Base-by-base conservation (phyloP, 768 basidiomycete species). In the Rhodosporidiobolus sp. region DNA sequence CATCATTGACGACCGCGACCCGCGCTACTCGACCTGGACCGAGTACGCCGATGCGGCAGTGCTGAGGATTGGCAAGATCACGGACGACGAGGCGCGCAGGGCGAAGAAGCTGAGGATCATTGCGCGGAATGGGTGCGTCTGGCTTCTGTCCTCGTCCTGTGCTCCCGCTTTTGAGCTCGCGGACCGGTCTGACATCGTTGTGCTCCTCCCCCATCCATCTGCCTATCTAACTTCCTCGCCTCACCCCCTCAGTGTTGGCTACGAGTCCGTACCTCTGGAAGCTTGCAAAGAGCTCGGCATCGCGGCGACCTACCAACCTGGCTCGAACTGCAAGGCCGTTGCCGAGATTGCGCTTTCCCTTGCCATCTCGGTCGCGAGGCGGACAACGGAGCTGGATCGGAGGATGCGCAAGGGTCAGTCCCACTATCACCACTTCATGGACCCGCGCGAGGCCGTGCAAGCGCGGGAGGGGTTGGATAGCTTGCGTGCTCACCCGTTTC, bases 271-370 rank as follows among this genome's bases (percentile, higher is more conserved):
- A 20, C 73, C 73, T 10, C 34, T 74, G n/a, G 68, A 55, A 0
- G 28, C 34, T 30, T 74, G 73, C 43, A 48, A 49, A 11, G 26
- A 34, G 1, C 24, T 20, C 7, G 28, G 26, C 9, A 65, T 70
- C 30, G 24, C 24, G 9, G 73, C 63, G 11, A 74, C 73, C 32
- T 63, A 74, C 53, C 69, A 67, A 34, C 73, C 73, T 2, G 73
- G 73, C 14, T 65, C 46, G 30, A 74, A 74, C 65, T 61, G 58
- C 43, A 63, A 54, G 12, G 45, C 65, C 2, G 69, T 70, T 11
- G 64, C 73, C 38, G 69, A 67, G 38, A 3, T 62, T 12, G 65
- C 61, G 24, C 57, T 70, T 11, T 56, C 32, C 8, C 59, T 67
- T 2, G 50, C 73, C 5, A 48, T 70, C 45, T 20, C 49, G 32